These are phyloP conservation scores for Neonectria ditissima DNA, from an alignment of 2,329 filamentous ascomycete species.

Conservation along the genomic window DNA sequence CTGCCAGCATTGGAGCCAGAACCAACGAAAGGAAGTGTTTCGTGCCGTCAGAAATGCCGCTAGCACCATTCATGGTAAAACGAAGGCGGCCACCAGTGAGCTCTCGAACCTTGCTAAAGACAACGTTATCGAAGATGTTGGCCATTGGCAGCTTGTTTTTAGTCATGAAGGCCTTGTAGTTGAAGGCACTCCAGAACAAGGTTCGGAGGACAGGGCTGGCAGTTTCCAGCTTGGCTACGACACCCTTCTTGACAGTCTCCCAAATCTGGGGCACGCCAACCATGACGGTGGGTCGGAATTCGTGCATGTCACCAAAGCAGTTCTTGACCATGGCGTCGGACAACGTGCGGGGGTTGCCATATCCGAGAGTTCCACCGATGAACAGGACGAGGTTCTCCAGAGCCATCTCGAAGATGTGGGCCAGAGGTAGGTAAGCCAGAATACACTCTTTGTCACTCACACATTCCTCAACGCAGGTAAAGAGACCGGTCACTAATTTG, in stretches of 20 bases:
- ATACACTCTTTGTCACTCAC: conserved; percentile 83
- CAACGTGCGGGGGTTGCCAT: conserved; percentile 90
- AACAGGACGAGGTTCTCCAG: conserved; percentile 92
- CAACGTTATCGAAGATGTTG: conserved; percentile 79
- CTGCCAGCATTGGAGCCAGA: conserved; percentile 92
- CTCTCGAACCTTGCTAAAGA: conserved; percentile 93
- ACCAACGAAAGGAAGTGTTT: conserved; percentile 92
- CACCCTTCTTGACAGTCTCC: conserved; percentile 97
- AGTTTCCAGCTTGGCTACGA: conserved; percentile 81
- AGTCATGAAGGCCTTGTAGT: conserved; percentile 70
- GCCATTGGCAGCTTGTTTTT: conserved; percentile 72
- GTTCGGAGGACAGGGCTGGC: conserved; percentile 77
- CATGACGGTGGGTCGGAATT: conserved; percentile 89
- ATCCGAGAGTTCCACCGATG: conserved; percentile 92
- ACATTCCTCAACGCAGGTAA: conserved; percentile 80
- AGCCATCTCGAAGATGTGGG: conserved; percentile 96
- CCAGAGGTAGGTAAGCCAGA: conserved; percentile 91
- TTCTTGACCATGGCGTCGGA: conserved; percentile 88
- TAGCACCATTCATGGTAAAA: conserved; percentile 94
- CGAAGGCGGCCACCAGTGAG: conserved; percentile 89
- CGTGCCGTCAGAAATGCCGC: conserved; percentile 88
- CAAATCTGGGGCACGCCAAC: conserved; percentile 96
- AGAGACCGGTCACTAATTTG: conserved; percentile 77
- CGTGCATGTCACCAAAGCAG: conserved; percentile 92
- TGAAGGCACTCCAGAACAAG: conserved; percentile 79